A percentile compares a stretch with the other conserved stretches of the same genome.
Conservation (phyloP, 805 yeast genomes). For the Clavispora phyllophila region DNA sequence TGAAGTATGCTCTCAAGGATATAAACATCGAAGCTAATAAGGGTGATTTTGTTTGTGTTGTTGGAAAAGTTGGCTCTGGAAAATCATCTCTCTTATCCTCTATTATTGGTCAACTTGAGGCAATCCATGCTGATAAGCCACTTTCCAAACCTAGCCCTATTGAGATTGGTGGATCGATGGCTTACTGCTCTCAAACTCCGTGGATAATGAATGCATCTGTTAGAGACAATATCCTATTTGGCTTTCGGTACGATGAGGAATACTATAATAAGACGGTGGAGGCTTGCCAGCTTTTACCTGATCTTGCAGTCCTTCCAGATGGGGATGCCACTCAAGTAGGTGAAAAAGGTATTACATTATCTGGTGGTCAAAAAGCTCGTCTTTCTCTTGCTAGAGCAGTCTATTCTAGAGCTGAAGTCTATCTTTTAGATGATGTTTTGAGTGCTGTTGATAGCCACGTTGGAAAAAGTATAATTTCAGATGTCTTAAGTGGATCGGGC, state of each 20-base stretch:
- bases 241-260: constrained; percentile 25
- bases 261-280: constrained; percentile 29
- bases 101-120: constrained; percentile 13
- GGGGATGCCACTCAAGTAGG: constrained; percentile 41
- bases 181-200: constrained; percentile 37
- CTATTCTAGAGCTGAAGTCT: constrained; percentile 35
- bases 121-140: constrained; percentile 6
- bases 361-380: constrained; percentile 42
- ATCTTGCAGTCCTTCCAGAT: constrained; percentile 33
- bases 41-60: constrained; percentile 14
- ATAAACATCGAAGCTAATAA: constrained; percentile 5
- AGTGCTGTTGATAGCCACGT: constrained; percentile 43
- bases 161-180: constrained; percentile 28
- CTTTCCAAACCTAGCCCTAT: constrained; percentile 7
- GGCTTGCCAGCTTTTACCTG: constrained; percentile 35
- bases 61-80: constrained; percentile 15
- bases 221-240: constrained; percentile 36
- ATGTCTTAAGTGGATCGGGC: constrained; percentile 29
- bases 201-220: constrained; percentile 40
- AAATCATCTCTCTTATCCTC: constrained; percentile 12
- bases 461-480: constrained; percentile 28
- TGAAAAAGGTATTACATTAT: constrained; percentile 38
- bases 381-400: constrained; percentile 39
- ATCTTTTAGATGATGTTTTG: constrained; percentile 37
- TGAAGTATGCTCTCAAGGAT: constrained; percentile 18